Conservation (phyloP, 2,329 filamentous ascomycete genomes). For the Colletotrichum somersetense region DNA sequence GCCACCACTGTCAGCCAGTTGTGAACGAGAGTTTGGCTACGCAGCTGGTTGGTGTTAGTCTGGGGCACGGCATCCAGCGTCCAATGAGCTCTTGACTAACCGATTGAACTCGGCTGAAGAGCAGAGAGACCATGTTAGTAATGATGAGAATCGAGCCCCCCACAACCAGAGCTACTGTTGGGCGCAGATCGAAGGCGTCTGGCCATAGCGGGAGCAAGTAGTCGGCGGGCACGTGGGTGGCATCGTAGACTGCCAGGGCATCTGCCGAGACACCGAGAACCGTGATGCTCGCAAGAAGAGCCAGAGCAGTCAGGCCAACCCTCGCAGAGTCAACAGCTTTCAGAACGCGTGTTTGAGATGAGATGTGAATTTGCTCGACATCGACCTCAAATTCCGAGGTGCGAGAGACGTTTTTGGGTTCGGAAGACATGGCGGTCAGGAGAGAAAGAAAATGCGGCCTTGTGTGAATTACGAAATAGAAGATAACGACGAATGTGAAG, state of each 20-base stretch:
- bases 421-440: conserved; percentile 39
- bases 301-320: conserved; percentile 62
- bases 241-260: conserved; percentile 66
- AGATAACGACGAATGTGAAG: background rate
- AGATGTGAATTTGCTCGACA: conserved; percentile 54
- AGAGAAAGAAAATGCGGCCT: background rate
- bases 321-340: conserved; percentile 59
- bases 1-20: conserved; percentile 46
- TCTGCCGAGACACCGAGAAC: conserved; percentile 68
- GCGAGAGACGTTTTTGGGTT: conserved; percentile 56
- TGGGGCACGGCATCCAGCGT: background rate
- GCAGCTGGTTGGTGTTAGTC: conserved; percentile 33
- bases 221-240: conserved; percentile 62
- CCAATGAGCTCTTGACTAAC: conserved; percentile 56
- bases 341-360: conserved; percentile 55
- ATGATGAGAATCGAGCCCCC: conserved; percentile 64
- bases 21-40: conserved; percentile 19
- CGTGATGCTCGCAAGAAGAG: conserved; percentile 63
- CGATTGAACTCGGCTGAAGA: conserved; percentile 60
- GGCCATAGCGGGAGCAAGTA: conserved; percentile 71
- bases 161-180: conserved; percentile 66
- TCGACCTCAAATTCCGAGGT: conserved; percentile 65
- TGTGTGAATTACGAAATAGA: background rate
- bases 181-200: conserved; percentile 66
- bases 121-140: conserved; percentile 61